phyloP scores from a whole-genome alignment of 768 basidiomycete species.

The Naganishia antarctica region DNA sequence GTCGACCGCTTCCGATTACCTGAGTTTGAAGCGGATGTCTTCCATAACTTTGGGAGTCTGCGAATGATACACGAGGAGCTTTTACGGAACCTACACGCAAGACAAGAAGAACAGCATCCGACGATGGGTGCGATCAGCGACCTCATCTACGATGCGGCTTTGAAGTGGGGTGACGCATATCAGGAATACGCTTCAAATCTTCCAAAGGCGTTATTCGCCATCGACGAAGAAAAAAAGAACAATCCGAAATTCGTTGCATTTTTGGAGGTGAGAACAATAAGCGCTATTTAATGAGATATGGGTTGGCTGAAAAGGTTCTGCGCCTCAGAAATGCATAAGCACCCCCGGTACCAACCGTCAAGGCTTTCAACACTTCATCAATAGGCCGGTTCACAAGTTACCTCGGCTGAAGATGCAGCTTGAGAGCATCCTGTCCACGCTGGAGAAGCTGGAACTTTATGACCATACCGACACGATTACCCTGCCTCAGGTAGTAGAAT shows the following conservation, averaged over 20 bases:
- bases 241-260: constrained; percentile 44
- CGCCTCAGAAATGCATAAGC: constrained; percentile 59
- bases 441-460: constrained; percentile 51
- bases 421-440: constrained; percentile 71
- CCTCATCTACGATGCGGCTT: constrained; percentile 48
- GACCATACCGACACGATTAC: constrained; percentile 74
- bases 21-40: constrained; percentile 81
- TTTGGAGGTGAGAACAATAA: constrained; percentile 34
- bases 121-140: constrained; percentile 45
- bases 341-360: constrained; percentile 65
- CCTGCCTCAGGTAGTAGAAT: constrained; percentile 78
- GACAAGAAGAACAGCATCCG: constrained; percentile 51
- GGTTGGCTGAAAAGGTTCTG: background rate
- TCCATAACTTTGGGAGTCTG: constrained; percentile 75
- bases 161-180: constrained; percentile 50
- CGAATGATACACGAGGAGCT: constrained; percentile 44
- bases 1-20: constrained; percentile 57
- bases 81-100: constrained; percentile 41
- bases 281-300: background rate
- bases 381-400: constrained; percentile 82
- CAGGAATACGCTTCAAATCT: constrained; percentile 49
- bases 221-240: constrained; percentile 42
- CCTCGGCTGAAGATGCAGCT: constrained; percentile 82
- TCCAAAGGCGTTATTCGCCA: constrained; percentile 49
- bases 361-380: constrained; percentile 89